These are phyloP conservation scores for Aspergillus hancockii DNA, from an alignment of 495 filamentous ascomycete genomes.

Conservation along the genomic window DNA sequence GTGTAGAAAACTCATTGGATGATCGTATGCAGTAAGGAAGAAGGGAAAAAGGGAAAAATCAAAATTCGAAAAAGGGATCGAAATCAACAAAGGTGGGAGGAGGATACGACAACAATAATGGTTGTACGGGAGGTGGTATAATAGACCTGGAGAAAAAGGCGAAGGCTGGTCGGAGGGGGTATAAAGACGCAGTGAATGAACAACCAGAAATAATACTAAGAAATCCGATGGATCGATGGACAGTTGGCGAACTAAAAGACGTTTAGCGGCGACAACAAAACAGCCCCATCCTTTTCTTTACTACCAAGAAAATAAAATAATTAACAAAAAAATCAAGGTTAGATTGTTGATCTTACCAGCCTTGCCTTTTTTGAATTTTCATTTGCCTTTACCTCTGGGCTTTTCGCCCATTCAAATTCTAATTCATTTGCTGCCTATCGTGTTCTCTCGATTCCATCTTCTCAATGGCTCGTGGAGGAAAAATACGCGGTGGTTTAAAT, in stretches of 20 bases:
- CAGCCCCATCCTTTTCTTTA: constrained; percentile 10
- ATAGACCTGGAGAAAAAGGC: neutral
- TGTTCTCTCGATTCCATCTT: neutral
- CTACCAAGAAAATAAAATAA: neutral
- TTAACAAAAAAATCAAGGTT: no score
- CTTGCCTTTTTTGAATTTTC: neutral
- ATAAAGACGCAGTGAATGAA: constrained; percentile 2
- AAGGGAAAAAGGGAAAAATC: neutral
- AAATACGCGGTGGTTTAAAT: neutral
- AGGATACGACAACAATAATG: neutral
- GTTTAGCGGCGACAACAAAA: constrained; percentile 15
- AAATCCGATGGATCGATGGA: neutral
- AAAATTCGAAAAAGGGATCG: constrained; percentile 2
- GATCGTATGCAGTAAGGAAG: neutral
- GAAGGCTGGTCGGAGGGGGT: constrained; percentile 9
- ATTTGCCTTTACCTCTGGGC: neutral
- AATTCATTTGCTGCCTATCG: neutral
- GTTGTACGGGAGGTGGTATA: neutral
- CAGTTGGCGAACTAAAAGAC: constrained; percentile 3
- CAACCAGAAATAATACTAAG: neutral
- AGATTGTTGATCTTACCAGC: neutral
- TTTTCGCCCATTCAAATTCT: neutral
- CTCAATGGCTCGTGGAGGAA: neutral
- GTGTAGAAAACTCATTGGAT: neutral
- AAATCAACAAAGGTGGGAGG: constrained; percentile 1